A percentile compares a stretch with the other conserved stretches of the same genome.
These are phyloP conservation scores for Microdochium paspali DNA, from an alignment of 2,329 filamentous ascomycete species.

Conservation along the genomic window DNA sequence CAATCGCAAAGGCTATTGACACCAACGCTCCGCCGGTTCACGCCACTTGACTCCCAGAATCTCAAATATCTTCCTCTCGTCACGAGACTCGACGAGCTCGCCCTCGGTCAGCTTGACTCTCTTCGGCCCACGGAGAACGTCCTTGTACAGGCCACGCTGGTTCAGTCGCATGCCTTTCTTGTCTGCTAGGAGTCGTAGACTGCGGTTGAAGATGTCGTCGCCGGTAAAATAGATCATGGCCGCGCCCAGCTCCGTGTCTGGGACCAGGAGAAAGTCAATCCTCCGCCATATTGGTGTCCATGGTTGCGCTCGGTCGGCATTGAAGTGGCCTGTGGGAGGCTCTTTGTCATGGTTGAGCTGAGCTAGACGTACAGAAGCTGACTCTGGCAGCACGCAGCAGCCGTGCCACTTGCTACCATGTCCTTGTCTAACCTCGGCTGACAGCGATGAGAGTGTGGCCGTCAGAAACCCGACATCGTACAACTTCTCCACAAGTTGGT, in stretches of 20 bases:
- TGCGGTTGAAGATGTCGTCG: conserved; percentile 90
- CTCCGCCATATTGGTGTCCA: conserved; percentile 57
- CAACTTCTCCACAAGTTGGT: conserved; percentile 53
- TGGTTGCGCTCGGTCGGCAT: conserved; percentile 13
- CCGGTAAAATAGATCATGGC: conserved; percentile 93
- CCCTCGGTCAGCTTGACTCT: conserved; percentile 57
- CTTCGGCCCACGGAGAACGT: conserved; percentile 52
- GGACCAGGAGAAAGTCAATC: conserved; percentile 79
- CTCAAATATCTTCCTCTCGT: conserved; percentile 76
- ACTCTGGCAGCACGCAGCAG: conserved; percentile 59
- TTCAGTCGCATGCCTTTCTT: conserved; percentile 80
- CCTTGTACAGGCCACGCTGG: conserved; percentile 67
- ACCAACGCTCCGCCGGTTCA: conserved; percentile 66
- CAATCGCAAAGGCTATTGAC: conserved; percentile 31
- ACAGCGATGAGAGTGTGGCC: conserved; percentile 45
- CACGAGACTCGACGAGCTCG: conserved; percentile 59
- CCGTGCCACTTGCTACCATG: conserved; percentile 81
- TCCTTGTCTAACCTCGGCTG: conserved; percentile 24
- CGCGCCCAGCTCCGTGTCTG: conserved; percentile 68
- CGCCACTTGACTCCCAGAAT: conserved; percentile 78
- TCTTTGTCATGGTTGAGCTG: conserved; percentile 16
- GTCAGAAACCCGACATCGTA: conserved; percentile 57
- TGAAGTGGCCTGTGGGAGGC: conserved; percentile 3
- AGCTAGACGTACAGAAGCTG: conserved; percentile 3
- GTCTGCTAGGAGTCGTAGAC: conserved; percentile 67